Base-by-base conservation (phyloP, 2,329 filamentous ascomycete species). In the Colletotrichum orbiculare region DNA sequence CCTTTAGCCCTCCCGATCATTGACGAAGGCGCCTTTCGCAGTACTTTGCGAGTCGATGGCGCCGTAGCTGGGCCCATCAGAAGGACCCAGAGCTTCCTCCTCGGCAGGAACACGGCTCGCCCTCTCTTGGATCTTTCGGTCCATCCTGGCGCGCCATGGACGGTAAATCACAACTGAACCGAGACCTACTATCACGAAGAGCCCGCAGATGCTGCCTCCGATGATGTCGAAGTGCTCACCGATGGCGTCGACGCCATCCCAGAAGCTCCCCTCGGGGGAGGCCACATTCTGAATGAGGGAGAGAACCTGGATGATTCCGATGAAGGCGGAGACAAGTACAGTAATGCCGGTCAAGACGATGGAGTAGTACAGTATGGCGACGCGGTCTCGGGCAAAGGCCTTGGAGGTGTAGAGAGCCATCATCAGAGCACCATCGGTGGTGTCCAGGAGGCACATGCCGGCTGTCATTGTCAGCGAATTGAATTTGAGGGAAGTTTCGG, bases 321-420 rank as follows among this genome's bases (percentile, higher is more conserved):
- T 97, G 35, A 96, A 90, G 3, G 93, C 86, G 1, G 94, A 93
- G 0, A 97, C 93, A 5, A 91, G 79, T 33, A 97, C 91, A 0
- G 94, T 97, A 55, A 97, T 87, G 3, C 86, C 87, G 0, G 93
- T 97, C 35, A 97, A 83, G 0, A 97, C 91, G 69, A 95, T 91
- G 11, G 93, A 96, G 78, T 97, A 98, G 79, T 98, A 98, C 1
- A 97, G 80, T 50, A 97, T 94, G 0, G 94, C 94, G n/a, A 98
- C 88, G 1, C 86, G 86, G 72, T 98, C 94, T 62, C 91, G 84
- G 0, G 92, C 89, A 50, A 96, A 89, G 37, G 91, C 83, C 66
- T 87, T 92, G 43, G 90, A 91, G 0, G 94, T 94, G 78, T 99
- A 98, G 1, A 98, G 83, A 1, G 91, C 90, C 87, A 97, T 94